Evolutionary conservation across 129 eudicot genomes (phyloP).

Genomic region (Tagetes erecta): DNA sequence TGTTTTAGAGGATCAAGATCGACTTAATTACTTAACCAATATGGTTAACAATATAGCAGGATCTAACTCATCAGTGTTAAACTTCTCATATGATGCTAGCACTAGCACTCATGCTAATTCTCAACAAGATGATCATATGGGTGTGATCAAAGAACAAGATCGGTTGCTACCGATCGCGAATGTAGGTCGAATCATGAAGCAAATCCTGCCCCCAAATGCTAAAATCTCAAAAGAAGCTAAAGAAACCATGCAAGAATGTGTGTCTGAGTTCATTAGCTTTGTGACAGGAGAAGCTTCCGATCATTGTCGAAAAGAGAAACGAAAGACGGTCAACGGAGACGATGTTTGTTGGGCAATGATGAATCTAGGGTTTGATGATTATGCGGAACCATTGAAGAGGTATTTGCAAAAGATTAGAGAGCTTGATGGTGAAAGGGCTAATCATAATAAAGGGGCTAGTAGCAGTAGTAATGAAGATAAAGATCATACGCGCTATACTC

Average conservation of each 20-base stretch:
- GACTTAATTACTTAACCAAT: slow-evolving; percentile 39
- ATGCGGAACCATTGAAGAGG: slow-evolving; percentile 54
- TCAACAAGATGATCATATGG: slow-evolving; percentile 22
- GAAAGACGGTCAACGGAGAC: slow-evolving; percentile 93
- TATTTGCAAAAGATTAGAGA: slow-evolving; percentile 69
- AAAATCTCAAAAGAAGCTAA: slow-evolving; percentile 89
- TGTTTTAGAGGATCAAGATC: slow-evolving; percentile 57
- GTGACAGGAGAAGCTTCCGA: slow-evolving; percentile 94
- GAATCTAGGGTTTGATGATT: slow-evolving; percentile 83
- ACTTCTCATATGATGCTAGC: slow-evolving; percentile 36
- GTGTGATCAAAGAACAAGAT: slow-evolving; percentile 62
- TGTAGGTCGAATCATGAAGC: slow-evolving; percentile 94
- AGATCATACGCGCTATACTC: slow-evolving; percentile 22
- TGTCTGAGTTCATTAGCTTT: slow-evolving; percentile 86
- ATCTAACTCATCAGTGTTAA: slow-evolving; percentile 23
- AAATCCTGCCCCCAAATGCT: slow-evolving; percentile 70
- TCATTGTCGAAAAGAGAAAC: slow-evolving; percentile 77
- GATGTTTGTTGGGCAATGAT: slow-evolving; percentile 88
- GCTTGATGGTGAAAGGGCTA: slow-evolving; percentile 63
- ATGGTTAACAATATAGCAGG: slow-evolving; percentile 54
- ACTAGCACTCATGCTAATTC: not conserved
- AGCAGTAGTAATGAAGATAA: slow-evolving; percentile 43
- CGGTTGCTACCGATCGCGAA: slow-evolving; percentile 82
- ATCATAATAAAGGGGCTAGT: slow-evolving; percentile 30
- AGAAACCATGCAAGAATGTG: slow-evolving; percentile 98